Evolutionary conservation across 345 rosid species (phyloP).

Genomic region (Bruguiera gymnorhiza): DNA sequence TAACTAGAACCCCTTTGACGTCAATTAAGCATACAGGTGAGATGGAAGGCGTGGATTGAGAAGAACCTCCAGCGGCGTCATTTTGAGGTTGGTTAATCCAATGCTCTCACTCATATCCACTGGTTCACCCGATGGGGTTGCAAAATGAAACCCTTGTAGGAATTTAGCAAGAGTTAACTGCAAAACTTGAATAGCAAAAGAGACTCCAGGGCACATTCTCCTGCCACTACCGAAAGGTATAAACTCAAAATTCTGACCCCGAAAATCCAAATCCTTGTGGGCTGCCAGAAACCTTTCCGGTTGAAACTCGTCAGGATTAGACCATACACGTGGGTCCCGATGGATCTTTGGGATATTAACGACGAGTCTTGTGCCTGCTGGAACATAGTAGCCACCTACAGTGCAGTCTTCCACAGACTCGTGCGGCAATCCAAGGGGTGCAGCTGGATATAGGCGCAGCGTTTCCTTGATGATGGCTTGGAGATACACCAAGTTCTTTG

Average conservation of each 20-base stretch:
- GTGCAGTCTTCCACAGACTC: conserved; percentile 14
- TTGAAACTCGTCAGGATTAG: neutral
- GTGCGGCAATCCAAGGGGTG: neutral
- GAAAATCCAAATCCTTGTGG: neutral
- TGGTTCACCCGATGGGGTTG: neutral
- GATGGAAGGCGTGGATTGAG: conserved; percentile 2
- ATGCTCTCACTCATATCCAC: conserved; percentile 8
- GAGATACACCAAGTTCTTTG: conserved; percentile 6
- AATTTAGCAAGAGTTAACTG: conserved; percentile 9
- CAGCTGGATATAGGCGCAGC: conserved; percentile 9
- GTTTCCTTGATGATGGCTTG: conserved; percentile 14
- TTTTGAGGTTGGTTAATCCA: neutral
- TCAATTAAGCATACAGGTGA: neutral
- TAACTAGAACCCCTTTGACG: too few species aligned
- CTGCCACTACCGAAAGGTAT: conserved; percentile 8
- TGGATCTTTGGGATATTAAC: conserved; percentile 11
- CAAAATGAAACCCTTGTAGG: conserved; percentile 4
- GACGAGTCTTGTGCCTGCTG: neutral
- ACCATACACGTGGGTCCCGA: neutral
- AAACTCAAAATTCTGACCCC: conserved; percentile 2
- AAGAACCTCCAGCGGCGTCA: neutral
- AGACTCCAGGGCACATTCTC: conserved; percentile 6
- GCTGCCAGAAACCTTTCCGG: conserved; percentile 4
- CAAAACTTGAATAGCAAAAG: conserved; percentile 11
- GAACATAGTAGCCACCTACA: conserved; percentile 5